Percentiles rank a stretch among this genome's conserved stretches.
phyloP scores from a whole-genome alignment of 2,329 filamentous ascomycete genomes.

The Arachnopeziza araneosa region DNA sequence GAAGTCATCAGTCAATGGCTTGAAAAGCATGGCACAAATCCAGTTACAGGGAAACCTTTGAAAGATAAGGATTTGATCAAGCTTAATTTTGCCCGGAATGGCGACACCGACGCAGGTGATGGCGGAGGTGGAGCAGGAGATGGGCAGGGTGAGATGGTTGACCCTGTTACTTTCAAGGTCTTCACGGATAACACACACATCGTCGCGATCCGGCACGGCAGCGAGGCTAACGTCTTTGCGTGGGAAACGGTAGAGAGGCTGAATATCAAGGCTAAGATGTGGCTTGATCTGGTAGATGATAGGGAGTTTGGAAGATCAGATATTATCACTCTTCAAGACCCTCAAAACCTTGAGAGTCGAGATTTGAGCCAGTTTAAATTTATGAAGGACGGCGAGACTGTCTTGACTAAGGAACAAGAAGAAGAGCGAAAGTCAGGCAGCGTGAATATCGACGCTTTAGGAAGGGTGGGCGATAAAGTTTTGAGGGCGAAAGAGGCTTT shows the following conservation, averaged over 20 bases:
- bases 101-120: slow-evolving; percentile 52
- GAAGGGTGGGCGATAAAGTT: slow-evolving; percentile 74
- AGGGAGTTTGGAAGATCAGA: slow-evolving; percentile 81
- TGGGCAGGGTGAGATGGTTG: slow-evolving; percentile 74
- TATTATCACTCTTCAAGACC: slow-evolving; percentile 94
- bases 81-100: slow-evolving; percentile 87
- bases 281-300: slow-evolving; percentile 85
- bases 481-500: slow-evolving; percentile 88
- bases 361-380: slow-evolving; percentile 88
- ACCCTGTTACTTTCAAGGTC: slow-evolving; percentile 95
- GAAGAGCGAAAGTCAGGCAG: slow-evolving; percentile 58
- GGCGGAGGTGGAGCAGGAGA: slow-evolving; percentile 45
- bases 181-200: slow-evolving; percentile 98
- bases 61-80: slow-evolving; percentile 81
- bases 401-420: slow-evolving; percentile 64
- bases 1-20: slow-evolving; percentile 94
- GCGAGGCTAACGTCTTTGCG: slow-evolving; percentile 90
- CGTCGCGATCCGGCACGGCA: slow-evolving; percentile 73
- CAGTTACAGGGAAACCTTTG: slow-evolving; percentile 74
- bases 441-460: slow-evolving; percentile 76
- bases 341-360: slow-evolving; percentile 77
- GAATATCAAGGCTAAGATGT: slow-evolving; percentile 96
- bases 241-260: slow-evolving; percentile 93
- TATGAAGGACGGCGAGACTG: slow-evolving; percentile 71
- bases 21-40: slow-evolving; percentile 88